phyloP scores from a whole-genome alignment of 441 rosid genomes.

The Sinapis alba region DNA sequence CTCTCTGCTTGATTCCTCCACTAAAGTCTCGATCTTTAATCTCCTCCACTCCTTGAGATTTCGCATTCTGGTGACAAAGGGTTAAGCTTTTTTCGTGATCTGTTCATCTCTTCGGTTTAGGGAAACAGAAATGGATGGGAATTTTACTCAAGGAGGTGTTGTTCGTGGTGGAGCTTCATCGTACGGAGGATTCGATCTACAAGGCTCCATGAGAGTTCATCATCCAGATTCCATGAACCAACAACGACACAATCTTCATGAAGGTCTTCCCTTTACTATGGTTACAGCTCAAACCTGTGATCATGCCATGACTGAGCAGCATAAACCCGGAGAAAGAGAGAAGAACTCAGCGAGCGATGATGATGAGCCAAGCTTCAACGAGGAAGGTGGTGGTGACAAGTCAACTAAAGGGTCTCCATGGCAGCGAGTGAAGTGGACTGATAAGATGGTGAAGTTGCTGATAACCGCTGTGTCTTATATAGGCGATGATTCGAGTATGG shows the following conservation, averaged over 20 bases:
- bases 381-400: conserved; percentile 61
- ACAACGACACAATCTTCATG: conserved; percentile 40
- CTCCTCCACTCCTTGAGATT: not conserved
- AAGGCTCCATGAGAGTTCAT: conserved; percentile 54
- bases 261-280: conserved; percentile 41
- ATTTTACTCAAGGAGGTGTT: conserved; percentile 69
- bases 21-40: conserved; percentile 11
- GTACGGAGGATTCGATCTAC: conserved; percentile 73
- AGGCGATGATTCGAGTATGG: conserved; percentile 67
- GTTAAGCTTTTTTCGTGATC: not conserved
- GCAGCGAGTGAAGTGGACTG: conserved; percentile 98
- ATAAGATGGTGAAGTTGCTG: conserved; percentile 87
- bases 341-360: conserved; percentile 70
- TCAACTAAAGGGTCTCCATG: conserved; percentile 76
- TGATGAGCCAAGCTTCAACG: conserved; percentile 74
- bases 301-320: conserved; percentile 50
- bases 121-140: conserved; percentile 59
- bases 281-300: conserved; percentile 60
- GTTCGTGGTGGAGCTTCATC: conserved; percentile 61
- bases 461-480: conserved; percentile 89
- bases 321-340: conserved; percentile 46
- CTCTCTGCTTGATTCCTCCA: conserved; percentile 1
- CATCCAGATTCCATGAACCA: too few species aligned
- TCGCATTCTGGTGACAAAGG: not conserved
- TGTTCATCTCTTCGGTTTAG: not conserved